Percentiles rank a stretch among this genome's conserved stretches.
These are phyloP conservation scores for Boletus sp. DNA, from an alignment of 768 basidiomycete species.

Conservation along the genomic window DNA sequence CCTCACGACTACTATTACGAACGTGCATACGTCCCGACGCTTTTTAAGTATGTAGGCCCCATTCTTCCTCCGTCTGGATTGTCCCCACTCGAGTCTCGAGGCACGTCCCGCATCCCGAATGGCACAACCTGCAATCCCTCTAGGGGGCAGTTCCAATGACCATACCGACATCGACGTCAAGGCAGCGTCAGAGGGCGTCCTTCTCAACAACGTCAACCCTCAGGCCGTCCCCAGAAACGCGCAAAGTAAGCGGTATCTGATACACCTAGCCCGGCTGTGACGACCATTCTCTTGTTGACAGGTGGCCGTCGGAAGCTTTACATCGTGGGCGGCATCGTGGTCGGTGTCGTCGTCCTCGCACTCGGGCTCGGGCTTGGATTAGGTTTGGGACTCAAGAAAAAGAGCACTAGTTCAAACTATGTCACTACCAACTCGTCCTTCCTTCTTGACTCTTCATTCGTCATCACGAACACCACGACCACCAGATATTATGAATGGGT, in stretches of 20 bases:
- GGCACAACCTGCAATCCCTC: background rate
- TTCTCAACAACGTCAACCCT: background rate
- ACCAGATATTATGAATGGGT: constrained; percentile 46
- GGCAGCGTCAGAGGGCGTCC: background rate
- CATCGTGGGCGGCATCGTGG: constrained; percentile 14
- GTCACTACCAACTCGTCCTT: constrained; percentile 29
- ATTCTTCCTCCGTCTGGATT: background rate
- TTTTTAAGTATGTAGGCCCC: constrained; percentile 5
- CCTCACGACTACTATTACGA: constrained; percentile 8
- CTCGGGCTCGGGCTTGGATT: constrained; percentile 31
- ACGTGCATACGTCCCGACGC: constrained; percentile 5
- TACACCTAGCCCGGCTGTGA: background rate
- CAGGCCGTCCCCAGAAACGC: background rate
- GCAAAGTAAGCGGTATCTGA: constrained; percentile 9
- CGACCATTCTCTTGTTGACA: background rate
- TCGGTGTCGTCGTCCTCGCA: constrained; percentile 15
- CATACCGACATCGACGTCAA: background rate
- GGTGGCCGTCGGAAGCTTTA: constrained; percentile 19
- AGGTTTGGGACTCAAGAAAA: constrained; percentile 27
- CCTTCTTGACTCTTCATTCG: constrained; percentile 29
- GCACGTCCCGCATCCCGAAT: constrained; percentile 4
- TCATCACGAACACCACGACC: constrained; percentile 29
- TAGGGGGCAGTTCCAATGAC: constrained; percentile 3
- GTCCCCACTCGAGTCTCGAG: background rate
- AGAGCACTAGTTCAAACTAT: constrained; percentile 2